phyloP scores from a whole-genome alignment of 2,329 filamentous ascomycete genomes.

The Leptodontidium sp. region DNA sequence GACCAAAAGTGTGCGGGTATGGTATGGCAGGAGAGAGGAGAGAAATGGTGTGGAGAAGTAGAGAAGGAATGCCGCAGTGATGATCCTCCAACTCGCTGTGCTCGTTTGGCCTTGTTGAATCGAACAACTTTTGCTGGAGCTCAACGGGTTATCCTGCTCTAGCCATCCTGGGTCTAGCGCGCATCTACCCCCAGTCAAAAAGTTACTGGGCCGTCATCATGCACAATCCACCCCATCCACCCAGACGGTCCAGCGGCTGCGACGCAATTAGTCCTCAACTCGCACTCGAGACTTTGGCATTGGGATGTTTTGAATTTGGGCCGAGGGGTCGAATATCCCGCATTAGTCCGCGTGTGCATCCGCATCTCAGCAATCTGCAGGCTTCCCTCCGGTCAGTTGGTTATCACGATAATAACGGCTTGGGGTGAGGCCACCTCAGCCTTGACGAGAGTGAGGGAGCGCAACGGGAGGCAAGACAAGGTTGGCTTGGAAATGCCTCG shows the following conservation, averaged over 20 bases:
- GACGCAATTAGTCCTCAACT: conserved; percentile 22
- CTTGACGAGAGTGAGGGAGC: too few relatives aligned
- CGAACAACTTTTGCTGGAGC: conserved; percentile 16
- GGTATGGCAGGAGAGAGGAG: conserved; percentile 20
- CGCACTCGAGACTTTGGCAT: not conserved
- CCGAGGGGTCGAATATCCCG: conserved; percentile 8
- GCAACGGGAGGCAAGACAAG: not conserved
- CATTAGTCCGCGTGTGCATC: conserved; percentile 15
- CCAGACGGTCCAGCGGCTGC: conserved; percentile 19
- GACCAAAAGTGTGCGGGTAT: conserved; percentile 26
- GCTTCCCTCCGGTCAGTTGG: not conserved
- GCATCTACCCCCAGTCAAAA: conserved; percentile 1
- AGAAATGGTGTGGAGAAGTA: conserved; percentile 26
- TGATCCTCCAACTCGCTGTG: conserved; percentile 28
- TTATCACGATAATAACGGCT: conserved; percentile 20
- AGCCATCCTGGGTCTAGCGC: not conserved
- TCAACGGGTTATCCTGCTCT: conserved; percentile 22
- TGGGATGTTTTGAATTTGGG: not conserved
- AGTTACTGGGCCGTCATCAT: not conserved
- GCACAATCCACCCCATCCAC: conserved; percentile 3
- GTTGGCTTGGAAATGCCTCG: not conserved
- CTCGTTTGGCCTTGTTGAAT: conserved; percentile 21
- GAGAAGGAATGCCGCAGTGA: conserved; percentile 18
- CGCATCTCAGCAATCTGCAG: conserved; percentile 26
- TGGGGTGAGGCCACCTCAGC: not conserved